These are phyloP conservation scores for Helotiales sp. DNA, from an alignment of 2,329 filamentous ascomycete genomes.

Conservation along the genomic window DNA sequence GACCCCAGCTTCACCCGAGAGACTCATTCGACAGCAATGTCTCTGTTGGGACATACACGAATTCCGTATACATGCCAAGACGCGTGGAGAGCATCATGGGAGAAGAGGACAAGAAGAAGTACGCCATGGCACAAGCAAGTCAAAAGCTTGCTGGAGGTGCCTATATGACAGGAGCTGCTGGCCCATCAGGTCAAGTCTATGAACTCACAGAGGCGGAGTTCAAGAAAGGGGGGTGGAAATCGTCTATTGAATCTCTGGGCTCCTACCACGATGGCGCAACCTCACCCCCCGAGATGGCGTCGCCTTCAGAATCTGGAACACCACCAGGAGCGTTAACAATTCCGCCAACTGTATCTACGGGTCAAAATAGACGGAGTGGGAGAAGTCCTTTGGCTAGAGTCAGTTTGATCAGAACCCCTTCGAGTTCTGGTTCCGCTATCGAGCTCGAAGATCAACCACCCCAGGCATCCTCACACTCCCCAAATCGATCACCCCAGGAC, in stretches of 20 bases:
- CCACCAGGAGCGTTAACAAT: slow-evolving; percentile 27
- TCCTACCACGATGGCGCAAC: slow-evolving; percentile 34
- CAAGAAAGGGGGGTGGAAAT: slow-evolving; percentile 48
- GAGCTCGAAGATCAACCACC: slow-evolving; percentile 35
- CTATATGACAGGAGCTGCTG: slow-evolving; percentile 44
- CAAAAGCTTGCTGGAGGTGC: slow-evolving; percentile 46
- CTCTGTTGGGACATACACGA: slow-evolving; percentile 58
- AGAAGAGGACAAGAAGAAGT: slow-evolving; percentile 76
- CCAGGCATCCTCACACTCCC: slow-evolving; percentile 11
- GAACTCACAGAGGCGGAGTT: slow-evolving; percentile 55
- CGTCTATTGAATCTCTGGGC: slow-evolving; percentile 45
- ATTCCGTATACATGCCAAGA: slow-evolving; percentile 71
- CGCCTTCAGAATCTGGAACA: slow-evolving; percentile 22
- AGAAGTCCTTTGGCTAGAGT: slow-evolving; percentile 45
- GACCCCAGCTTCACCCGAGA: slow-evolving; percentile 54
- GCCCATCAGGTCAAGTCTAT: slow-evolving; percentile 53
- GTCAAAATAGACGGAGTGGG: slow-evolving; percentile 35
- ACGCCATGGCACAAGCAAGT: slow-evolving; percentile 69
- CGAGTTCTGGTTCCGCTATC: slow-evolving; percentile 33
- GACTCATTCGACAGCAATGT: slow-evolving; percentile 71
- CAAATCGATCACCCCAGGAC: neutral
- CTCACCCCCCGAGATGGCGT: slow-evolving; percentile 25
- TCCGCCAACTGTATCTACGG: slow-evolving; percentile 30
- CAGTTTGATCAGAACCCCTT: slow-evolving; percentile 42
- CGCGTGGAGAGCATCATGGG: slow-evolving; percentile 69